Evolutionary conservation across 345 rosid species (phyloP).

Genomic region (Combretum micranthum): DNA sequence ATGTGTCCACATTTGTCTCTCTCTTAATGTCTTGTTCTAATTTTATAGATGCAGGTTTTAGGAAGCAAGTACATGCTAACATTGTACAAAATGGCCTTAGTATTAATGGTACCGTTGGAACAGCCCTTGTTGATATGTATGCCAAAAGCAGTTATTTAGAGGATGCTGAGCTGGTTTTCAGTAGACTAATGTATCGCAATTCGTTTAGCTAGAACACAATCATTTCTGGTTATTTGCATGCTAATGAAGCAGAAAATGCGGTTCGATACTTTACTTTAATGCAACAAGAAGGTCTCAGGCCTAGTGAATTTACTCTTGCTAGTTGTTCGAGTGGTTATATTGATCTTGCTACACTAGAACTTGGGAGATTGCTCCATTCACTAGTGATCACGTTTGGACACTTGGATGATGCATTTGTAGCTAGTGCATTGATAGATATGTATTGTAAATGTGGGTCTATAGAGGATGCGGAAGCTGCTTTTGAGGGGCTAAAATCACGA

Average conservation of each 20-base stretch:
- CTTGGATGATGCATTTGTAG: slow-evolving; percentile 2
- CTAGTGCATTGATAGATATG: slow-evolving; percentile 17
- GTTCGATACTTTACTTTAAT: slow-evolving; percentile 6
- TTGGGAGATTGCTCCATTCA: slow-evolving; percentile 10
- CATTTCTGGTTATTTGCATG: slow-evolving; percentile 3
- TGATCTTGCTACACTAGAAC: slow-evolving; percentile 1
- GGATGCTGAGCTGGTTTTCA: slow-evolving; percentile 8
- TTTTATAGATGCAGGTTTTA: slow-evolving; percentile 1
- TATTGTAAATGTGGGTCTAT: slow-evolving; percentile 32
- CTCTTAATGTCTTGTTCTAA: not conserved
- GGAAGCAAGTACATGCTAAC: slow-evolving; percentile 10
- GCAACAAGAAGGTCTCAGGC: slow-evolving; percentile 8
- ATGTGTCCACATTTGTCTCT: not conserved
- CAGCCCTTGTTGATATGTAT: slow-evolving; percentile 13
- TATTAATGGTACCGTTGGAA: slow-evolving; percentile 10
- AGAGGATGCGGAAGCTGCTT: slow-evolving; percentile 27
- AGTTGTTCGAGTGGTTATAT: slow-evolving; percentile 6
- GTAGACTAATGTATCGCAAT: slow-evolving; percentile 2
- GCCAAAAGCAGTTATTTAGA: slow-evolving; percentile 6
- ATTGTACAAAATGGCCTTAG: slow-evolving; percentile 3
- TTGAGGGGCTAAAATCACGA: slow-evolving; percentile 12
- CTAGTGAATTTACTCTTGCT: slow-evolving; percentile 9
- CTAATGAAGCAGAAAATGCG: slow-evolving; percentile 12
- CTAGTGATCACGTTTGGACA: slow-evolving; percentile 4
- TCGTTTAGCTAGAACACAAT: slow-evolving; percentile 7